Evolutionary conservation across 2,329 filamentous ascomycete genomes (phyloP).

Genomic region (Pseudomassariella vexata): DNA sequence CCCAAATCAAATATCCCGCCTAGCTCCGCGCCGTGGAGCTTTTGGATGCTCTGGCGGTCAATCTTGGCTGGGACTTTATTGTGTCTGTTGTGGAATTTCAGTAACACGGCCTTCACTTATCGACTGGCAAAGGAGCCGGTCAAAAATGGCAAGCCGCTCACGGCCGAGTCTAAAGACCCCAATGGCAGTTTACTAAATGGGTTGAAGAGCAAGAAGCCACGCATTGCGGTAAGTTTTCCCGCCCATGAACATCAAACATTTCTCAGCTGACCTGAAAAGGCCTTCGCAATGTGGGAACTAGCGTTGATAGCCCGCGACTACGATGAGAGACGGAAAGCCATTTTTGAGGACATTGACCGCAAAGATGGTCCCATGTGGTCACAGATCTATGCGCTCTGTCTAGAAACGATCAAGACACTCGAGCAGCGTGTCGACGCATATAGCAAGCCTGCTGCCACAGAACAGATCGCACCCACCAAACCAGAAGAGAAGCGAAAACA

Average conservation of each 20-base stretch:
- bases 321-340: slow-evolving; percentile 66
- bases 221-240: slow-evolving; percentile 54
- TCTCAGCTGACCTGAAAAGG: slow-evolving; percentile 30
- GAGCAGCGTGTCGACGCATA: slow-evolving; percentile 60
- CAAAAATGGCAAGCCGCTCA: slow-evolving; percentile 80
- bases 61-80: slow-evolving; percentile 61
- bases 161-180: slow-evolving; percentile 79
- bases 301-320: slow-evolving; percentile 72
- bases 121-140: slow-evolving; percentile 76
- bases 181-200: slow-evolving; percentile 86
- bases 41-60: slow-evolving; percentile 50
- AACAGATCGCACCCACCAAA: slow-evolving; percentile 11
- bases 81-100: slow-evolving; percentile 67
- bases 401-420: slow-evolving; percentile 63
- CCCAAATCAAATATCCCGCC: slow-evolving; percentile 64
- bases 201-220: slow-evolving; percentile 74
- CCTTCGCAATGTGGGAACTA: slow-evolving; percentile 89
- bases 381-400: slow-evolving; percentile 66
- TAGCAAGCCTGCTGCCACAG: slow-evolving; percentile 33
- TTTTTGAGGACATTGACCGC: slow-evolving; percentile 84
- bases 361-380: slow-evolving; percentile 75
- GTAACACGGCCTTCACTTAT: slow-evolving; percentile 72
- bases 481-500: slow-evolving; percentile 29
- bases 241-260: neutral
- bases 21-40: slow-evolving; percentile 49